Base-by-base conservation (phyloP, 1,284 basidiomycete species). In the Stereum hirsutum region DNA sequence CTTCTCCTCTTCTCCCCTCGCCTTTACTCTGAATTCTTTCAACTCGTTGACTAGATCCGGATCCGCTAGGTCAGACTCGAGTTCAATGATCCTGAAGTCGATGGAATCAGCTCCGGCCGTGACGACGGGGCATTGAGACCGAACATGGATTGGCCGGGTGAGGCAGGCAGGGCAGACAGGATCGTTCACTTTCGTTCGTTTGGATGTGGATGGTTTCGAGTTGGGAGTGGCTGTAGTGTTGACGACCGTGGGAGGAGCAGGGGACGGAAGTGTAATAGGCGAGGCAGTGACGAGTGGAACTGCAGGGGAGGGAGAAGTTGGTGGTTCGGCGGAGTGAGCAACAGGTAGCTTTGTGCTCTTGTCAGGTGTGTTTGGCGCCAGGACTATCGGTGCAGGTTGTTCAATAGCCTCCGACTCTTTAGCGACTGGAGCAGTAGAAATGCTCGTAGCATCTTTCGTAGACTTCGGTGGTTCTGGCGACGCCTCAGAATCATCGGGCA, bases 161-260 rank as follows among this genome's bases (percentile, higher is more conserved):
- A 20, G 33, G 19, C 41, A 45, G 7, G 28, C 44, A 24, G 43
- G 30, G 28, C 43, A 39, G 31, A 51, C 42, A 20, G 10, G 11
- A 11, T 17, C 33, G 8, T 11, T 19, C 7, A 7, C 10, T 17
- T 35, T 35, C 11, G n/a, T n/a, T n/a, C 33, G 33, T 8, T 35
- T 35, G 33, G 10, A 11, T 8, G 8, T 35, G 17, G n/a, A n/a
- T n/a, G n/a, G n/a, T n/a, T n/a, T n/a, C n/a, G n/a, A n/a, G n/a
- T n/a, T n/a, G n/a, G n/a, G n/a, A n/a, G n/a, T n/a, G n/a, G n/a
- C n/a, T n/a, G n/a, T n/a, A n/a, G n/a, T n/a, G n/a, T n/a, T 19
- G 11, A 7, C 8, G 10, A 11, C 11, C 10, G 17, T 11, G 7
- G 33, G 8, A 30, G 28, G 10, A 8, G n/a, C 28, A 8, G 28